A percentile compares a stretch with the other conserved stretches of the same genome.
These are phyloP conservation scores for Axilococcus clingmanii DNA, from an alignment of 139 green algal genomes.

Conservation along the genomic window DNA sequence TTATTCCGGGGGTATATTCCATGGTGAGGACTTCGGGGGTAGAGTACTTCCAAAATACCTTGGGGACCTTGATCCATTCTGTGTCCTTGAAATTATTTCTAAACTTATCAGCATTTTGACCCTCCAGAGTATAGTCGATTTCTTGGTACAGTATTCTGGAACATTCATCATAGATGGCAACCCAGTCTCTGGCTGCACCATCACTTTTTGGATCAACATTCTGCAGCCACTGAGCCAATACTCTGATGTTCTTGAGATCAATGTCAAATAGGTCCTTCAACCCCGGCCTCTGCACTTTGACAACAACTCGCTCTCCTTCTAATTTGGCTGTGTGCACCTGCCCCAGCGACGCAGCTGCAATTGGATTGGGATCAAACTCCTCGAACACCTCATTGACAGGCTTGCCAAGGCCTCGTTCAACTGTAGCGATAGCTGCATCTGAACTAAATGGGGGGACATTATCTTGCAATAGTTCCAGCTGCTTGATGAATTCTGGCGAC, in stretches of 20 bases:
- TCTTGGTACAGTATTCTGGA: slow-evolving; percentile 93
- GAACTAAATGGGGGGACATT: slow-evolving; percentile 88
- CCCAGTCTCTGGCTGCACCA: slow-evolving; percentile 94
- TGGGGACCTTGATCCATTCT: slow-evolving; percentile 91
- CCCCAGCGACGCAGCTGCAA: slow-evolving; percentile 89
- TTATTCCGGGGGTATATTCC: slow-evolving; percentile 93
- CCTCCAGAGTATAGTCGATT: slow-evolving; percentile 94
- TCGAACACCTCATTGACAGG: slow-evolving; percentile 69
- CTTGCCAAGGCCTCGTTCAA: slow-evolving; percentile 70
- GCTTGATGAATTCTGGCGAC: slow-evolving; percentile 83
- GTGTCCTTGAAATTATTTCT: slow-evolving; percentile 37
- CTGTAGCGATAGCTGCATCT: slow-evolving; percentile 59
- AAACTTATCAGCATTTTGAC: slow-evolving; percentile 84
- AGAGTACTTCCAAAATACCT: slow-evolving; percentile 81
- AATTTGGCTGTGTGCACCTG: slow-evolving; percentile 47
- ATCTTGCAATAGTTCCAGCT: slow-evolving; percentile 95
- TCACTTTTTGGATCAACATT: slow-evolving; percentile 90
- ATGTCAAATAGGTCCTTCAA: slow-evolving; percentile 71
- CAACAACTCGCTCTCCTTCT: slow-evolving; percentile 60
- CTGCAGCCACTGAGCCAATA: slow-evolving; percentile 70
- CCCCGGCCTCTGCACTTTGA: slow-evolving; percentile 73
- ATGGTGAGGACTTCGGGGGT: slow-evolving; percentile 74
- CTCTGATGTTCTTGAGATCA: slow-evolving; percentile 73
- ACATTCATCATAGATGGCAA: slow-evolving; percentile 99
- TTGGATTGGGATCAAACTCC: slow-evolving; percentile 72